Evolutionary conservation across 148 eudicot genomes (phyloP).

Genomic region (Cornus florida): DNA sequence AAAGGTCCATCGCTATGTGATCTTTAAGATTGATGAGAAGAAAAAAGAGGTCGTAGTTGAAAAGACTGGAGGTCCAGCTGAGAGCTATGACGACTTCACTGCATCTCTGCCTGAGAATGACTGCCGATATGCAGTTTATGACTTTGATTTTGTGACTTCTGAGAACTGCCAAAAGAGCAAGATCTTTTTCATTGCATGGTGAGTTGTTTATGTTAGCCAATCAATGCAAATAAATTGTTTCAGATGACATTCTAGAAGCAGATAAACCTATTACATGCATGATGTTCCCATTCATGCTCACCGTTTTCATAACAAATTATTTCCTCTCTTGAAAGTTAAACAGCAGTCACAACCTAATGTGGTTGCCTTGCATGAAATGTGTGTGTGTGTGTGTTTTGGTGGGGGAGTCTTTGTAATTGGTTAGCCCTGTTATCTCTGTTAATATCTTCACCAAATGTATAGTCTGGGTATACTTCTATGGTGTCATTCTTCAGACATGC

Average conservation of each 20-base stretch:
- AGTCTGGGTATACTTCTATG: background rate
- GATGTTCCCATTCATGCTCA: background rate
- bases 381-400: too few species aligned
- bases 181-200: conserved; percentile 76
- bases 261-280: background rate
- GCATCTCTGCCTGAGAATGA: conserved; percentile 77
- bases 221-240: background rate
- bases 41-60: conserved; percentile 80
- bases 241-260: background rate
- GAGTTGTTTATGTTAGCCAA: conserved; percentile 18
- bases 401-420: too few species aligned
- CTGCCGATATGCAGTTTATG: conserved; percentile 79
- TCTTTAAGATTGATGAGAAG: conserved; percentile 74
- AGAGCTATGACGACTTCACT: conserved; percentile 73
- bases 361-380: too few species aligned
- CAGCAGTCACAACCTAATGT: background rate
- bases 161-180: conserved; percentile 81
- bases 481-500: conserved; percentile 1
- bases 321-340: background rate
- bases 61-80: conserved; percentile 66
- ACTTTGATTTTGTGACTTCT: conserved; percentile 66
- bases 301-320: too few species aligned
- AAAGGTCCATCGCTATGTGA: conserved; percentile 70
- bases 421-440: background rate
- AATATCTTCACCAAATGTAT: background rate